Base-by-base conservation (phyloP, 2,329 filamentous ascomycete genomes). In the Dryadomyces sulphureus region DNA sequence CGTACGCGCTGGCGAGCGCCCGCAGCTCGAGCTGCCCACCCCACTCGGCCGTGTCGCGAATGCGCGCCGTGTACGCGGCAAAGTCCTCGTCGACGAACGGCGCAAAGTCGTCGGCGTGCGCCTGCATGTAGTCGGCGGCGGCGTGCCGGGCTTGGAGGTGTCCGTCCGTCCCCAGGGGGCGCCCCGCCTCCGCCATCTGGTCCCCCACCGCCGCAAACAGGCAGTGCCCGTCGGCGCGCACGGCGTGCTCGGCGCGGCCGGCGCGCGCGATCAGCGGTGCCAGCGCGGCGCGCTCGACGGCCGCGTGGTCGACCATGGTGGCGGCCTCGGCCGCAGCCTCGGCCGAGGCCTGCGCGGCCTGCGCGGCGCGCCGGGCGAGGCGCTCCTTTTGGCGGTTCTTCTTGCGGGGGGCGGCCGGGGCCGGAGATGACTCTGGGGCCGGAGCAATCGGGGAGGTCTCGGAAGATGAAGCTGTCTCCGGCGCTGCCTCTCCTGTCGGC, bases 171-270 rank as follows among this genome's bases (percentile, higher is more conserved):
- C 49, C 17, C 14, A 53, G 19, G 53, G 52, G n/a, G 32, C 19
- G 36, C 38, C 21, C 48, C 49, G 69, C 63, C 45, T 72, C 67
- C 45, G 64, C 65, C 45, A 95, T 70, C 63, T 94, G 88, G 60
- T 92, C 86, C 22, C 90, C 89, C 43, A 96, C 74, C 0, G 92
- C 88, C 16, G 87, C 84, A 64, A 96, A 98, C 16, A 98, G 68
- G 59, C 92, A 98, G 65, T 98, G 92, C 0, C 92, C 92, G 62
- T 98, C 90, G 0, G 92, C 87, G 35, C 75, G 75, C 48, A 98
- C 88, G 48, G 86, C 79, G 55, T 84, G 75, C 66, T 95, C 85
- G 19, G 67, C 68, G 16, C 96, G 70, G 0, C 69, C 70, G 48
- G 81, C 66, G 39, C 70, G 66, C 45, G 68, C 64, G 59, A 95